Percentiles rank a stretch among this genome's conserved stretches.
phyloP scores from a whole-genome alignment of 1,139 yeast genomes.

The Petasospora rhodanensis region DNA sequence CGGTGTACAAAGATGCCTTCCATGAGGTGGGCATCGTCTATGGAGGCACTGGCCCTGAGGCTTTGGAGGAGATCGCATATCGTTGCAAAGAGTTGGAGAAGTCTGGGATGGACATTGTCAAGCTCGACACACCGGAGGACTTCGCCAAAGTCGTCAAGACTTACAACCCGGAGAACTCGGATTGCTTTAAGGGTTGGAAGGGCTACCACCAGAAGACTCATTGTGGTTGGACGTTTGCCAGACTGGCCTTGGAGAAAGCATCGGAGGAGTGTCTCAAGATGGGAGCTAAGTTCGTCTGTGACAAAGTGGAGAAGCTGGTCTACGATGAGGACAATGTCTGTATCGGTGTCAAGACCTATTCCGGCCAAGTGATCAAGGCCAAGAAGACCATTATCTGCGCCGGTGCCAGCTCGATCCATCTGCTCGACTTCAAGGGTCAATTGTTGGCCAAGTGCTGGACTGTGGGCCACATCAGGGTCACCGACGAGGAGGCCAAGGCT shows the following conservation, averaged over 20 bases:
- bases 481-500: constrained; percentile 30
- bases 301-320: constrained; percentile 22
- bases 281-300: constrained; percentile 33
- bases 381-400: constrained; percentile 32
- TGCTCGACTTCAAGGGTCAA: constrained; percentile 34
- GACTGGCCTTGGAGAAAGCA: no score
- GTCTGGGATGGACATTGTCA: no score
- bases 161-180: constrained; percentile 2
- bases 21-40: constrained; percentile 30
- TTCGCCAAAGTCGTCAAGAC: constrained; percentile 5
- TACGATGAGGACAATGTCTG: constrained; percentile 5
- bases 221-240: constrained; percentile 36
- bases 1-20: constrained; percentile 27
- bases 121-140: constrained; percentile 6
- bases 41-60: constrained; percentile 2
- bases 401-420: constrained; percentile 34
- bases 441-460: constrained; percentile 37
- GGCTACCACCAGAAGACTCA: constrained; percentile 17
- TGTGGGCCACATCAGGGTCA: constrained; percentile 36
- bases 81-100: constrained; percentile 4
- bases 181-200: constrained; percentile 12
- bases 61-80: constrained; percentile 2
- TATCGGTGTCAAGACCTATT: constrained; percentile 8
- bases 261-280: constrained; percentile 28
- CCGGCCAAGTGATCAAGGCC: constrained; percentile 25